Conservation (phyloP, 163 green algal genomes). For the Scenedesmus sp. region DNA sequence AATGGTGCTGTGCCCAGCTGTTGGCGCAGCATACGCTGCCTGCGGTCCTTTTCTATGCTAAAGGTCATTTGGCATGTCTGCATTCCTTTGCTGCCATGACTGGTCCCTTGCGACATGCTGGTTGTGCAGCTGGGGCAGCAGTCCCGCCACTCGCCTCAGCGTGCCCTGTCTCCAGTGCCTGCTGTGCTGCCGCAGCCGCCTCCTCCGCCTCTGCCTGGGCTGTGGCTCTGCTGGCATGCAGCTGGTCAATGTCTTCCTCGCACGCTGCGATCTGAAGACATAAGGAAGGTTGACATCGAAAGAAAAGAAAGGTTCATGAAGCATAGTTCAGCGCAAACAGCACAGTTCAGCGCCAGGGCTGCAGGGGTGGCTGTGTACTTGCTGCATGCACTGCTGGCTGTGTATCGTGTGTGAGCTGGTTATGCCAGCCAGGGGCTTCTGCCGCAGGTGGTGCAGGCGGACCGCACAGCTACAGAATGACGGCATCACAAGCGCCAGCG, state of each 20-base stretch:
- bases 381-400: neutral
- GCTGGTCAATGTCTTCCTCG: conserved; percentile 42
- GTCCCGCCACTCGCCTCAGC: conserved; percentile 21
- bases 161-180: conserved; percentile 54
- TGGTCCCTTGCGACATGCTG: neutral
- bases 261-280: conserved; percentile 28
- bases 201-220: conserved; percentile 47
- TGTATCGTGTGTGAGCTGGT: neutral
- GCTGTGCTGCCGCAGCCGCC: conserved; percentile 49
- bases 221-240: neutral
- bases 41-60: too few species aligned
- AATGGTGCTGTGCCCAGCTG: neutral
- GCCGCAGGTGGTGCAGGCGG: neutral
- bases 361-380: neutral
- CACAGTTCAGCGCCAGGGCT: neutral
- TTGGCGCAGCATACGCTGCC: neutral
- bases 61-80: too few species aligned
- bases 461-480: neutral
- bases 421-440: neutral
- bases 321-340: neutral
- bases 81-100: too few species aligned
- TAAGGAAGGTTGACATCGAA: neutral
- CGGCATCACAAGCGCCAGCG: neutral
- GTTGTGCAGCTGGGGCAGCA: neutral
- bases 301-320: neutral